These are phyloP conservation scores for Russula sp. DNA, from an alignment of 768 basidiomycete species.

Conservation along the genomic window DNA sequence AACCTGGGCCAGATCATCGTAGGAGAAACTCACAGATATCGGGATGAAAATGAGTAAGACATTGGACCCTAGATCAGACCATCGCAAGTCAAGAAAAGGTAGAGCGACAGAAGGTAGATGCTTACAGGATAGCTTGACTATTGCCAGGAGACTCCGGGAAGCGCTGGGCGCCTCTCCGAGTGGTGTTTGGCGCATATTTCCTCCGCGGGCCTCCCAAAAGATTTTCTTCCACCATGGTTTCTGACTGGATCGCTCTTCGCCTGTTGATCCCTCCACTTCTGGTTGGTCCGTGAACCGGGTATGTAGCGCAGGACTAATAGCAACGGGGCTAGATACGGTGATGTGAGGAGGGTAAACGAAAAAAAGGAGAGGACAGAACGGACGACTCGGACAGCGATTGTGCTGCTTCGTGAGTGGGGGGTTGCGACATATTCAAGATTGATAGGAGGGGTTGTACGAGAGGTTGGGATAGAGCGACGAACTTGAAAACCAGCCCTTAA, in stretches of 20 bases:
- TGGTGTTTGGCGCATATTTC: conserved; percentile 20
- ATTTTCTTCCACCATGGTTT: background rate
- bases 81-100: background rate
- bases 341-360: background rate
- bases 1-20: background rate
- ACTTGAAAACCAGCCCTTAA: too few relatives aligned
- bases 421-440: too few relatives aligned
- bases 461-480: too few relatives aligned
- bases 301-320: too few relatives aligned
- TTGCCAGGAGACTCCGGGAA: conserved; percentile 44
- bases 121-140: conserved; percentile 55
- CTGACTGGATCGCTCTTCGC: too few relatives aligned
- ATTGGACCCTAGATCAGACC: conserved; percentile 50
- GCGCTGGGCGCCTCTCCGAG: conserved; percentile 43
- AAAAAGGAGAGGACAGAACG: background rate
- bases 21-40: conserved; percentile 44
- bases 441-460: too few relatives aligned
- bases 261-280: too few relatives aligned
- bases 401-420: too few relatives aligned
- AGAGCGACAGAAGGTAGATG: background rate
- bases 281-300: too few relatives aligned
- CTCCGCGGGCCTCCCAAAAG: background rate
- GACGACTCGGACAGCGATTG: too few relatives aligned
- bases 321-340: background rate
- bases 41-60: conserved; percentile 68